phyloP scores from a whole-genome alignment of 305 asterid species.

The Solanum hybrid region DNA sequence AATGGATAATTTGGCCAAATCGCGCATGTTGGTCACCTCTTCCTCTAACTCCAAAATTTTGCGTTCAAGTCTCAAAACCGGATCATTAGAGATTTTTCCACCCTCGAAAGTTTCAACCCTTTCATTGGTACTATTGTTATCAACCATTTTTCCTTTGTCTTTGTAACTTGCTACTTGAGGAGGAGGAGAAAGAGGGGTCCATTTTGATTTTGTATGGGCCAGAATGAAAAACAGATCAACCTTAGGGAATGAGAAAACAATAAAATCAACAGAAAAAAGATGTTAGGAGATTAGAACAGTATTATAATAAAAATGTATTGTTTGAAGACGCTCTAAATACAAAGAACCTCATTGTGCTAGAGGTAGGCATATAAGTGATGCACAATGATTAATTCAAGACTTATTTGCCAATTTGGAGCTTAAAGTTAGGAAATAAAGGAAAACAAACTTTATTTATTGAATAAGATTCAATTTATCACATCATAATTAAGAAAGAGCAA shows the following conservation, averaged over 20 bases:
- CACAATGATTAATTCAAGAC: not conserved
- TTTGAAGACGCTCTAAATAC: not conserved
- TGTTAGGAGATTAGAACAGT: not conserved
- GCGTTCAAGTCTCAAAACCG: not conserved
- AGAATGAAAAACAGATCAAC: too few species aligned
- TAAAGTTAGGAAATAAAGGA: not conserved
- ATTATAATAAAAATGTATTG: too few species aligned
- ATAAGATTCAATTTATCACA: too few species aligned
- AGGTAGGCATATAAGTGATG: not conserved
- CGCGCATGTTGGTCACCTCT: not conserved
- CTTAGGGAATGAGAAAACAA: not conserved
- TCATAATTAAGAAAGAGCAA: not conserved
- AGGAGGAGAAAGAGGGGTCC: not conserved
- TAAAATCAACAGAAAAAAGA: too few species aligned
- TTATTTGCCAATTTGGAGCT: not conserved
- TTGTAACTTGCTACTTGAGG: not conserved
- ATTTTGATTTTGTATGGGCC: not conserved
- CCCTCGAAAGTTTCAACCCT: not conserved
- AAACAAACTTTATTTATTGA: too few species aligned
- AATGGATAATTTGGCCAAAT: not conserved
- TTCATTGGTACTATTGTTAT: not conserved
- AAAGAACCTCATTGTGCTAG: not conserved
- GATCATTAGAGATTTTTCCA: not conserved
- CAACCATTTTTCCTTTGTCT: not conserved
- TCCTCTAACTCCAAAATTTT: not conserved